phyloP scores from a whole-genome alignment of 768 basidiomycete species.

The Astraeus odoratus region DNA sequence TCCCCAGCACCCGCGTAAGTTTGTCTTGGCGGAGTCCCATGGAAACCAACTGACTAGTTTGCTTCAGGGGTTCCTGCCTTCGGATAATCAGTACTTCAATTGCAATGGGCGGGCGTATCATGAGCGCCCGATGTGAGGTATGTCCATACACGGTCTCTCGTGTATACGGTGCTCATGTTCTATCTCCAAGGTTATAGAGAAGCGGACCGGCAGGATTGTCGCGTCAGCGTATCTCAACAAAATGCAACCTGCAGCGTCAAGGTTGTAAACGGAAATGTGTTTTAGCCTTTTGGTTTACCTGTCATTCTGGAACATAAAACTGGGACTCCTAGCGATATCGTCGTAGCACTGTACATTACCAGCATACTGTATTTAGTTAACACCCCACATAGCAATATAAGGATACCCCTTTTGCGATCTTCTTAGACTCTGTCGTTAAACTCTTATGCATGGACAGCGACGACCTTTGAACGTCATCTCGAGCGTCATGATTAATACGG shows the following conservation, averaged over 20 bases:
- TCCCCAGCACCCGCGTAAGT: constrained; percentile 59
- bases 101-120: constrained; percentile 59
- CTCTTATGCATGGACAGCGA: too few relatives aligned
- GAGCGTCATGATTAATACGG: too few relatives aligned
- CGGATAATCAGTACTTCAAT: constrained; percentile 59
- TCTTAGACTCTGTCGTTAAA: neutral
- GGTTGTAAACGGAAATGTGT: constrained; percentile 29
- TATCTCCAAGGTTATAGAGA: constrained; percentile 47
- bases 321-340: neutral
- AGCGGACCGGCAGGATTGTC: constrained; percentile 47
- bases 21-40: constrained; percentile 2
- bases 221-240: constrained; percentile 67
- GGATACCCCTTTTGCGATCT: constrained; percentile 3
- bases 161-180: constrained; percentile 1
- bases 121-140: constrained; percentile 70
- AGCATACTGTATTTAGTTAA: constrained; percentile 19
- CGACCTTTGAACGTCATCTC: too few relatives aligned
- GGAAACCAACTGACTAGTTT: constrained; percentile 1
- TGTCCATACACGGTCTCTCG: constrained; percentile 10
- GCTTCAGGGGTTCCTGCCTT: constrained; percentile 49
- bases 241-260: constrained; percentile 56
- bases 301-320: constrained; percentile 4
- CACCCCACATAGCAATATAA: neutral
- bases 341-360: constrained; percentile 11
- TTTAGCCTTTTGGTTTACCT: neutral